Percentiles rank a stretch among this genome's conserved stretches.
These are phyloP conservation scores for Penicillium rolfsii DNA, from an alignment of 2,329 filamentous ascomycete species.

Conservation along the genomic window DNA sequence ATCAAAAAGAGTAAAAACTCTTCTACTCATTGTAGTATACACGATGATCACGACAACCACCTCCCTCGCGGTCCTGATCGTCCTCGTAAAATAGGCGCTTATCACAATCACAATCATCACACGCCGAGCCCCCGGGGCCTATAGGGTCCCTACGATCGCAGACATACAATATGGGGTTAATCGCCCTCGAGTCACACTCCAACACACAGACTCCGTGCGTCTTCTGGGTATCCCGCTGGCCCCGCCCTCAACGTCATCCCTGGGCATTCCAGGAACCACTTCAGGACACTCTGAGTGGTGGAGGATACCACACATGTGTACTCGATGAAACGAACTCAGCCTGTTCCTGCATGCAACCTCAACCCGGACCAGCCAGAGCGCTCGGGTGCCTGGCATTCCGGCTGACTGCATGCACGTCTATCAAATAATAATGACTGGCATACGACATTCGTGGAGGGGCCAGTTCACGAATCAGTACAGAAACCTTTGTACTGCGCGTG, in stretches of 20 bases:
- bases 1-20: too few species aligned
- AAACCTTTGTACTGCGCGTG: too few species aligned
- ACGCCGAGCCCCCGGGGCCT: neutral
- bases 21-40: too few species aligned
- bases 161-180: neutral
- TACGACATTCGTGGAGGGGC: neutral
- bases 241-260: neutral
- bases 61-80: too few species aligned
- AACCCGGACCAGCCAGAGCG: neutral
- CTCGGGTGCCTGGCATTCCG: neutral
- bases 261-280: neutral
- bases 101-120: slow-evolving; percentile 4
- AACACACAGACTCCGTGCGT: neutral
- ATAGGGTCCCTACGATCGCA: neutral
- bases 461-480: too few species aligned
- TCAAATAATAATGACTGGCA: neutral
- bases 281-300: neutral
- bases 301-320: neutral
- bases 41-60: neutral
- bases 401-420: neutral
- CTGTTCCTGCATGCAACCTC: neutral
- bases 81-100: neutral
- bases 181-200: neutral
- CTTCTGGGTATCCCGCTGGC: neutral
- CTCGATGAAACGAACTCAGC: neutral